Base-by-base conservation (phyloP, 768 basidiomycete species). In the Favolaschia claudopus region DNA sequence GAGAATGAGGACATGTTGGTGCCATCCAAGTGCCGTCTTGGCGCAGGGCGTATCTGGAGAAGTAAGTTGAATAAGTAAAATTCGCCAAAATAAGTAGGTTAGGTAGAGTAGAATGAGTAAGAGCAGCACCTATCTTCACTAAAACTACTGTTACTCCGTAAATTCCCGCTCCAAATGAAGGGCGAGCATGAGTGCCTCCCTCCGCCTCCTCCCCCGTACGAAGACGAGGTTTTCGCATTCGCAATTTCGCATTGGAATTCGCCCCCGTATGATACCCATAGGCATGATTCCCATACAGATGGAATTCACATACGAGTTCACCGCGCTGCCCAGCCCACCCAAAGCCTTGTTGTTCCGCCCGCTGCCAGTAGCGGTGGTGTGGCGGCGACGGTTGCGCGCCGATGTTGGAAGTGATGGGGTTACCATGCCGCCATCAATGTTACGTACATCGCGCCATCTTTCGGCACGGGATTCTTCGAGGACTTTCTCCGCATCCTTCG, bases 1-100 rank as follows among this genome's bases (percentile, higher is more conserved):
- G 32, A 93, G 73, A 54, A 93, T 91, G 72, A 92, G 62, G 85
- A 88, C 84, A 92, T 90, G 70, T 93, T 94, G 28, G 91, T 89
- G 37, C n/a, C n/a, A n/a, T n/a, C n/a, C n/a, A n/a, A n/a, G n/a
- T n/a, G n/a, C 85, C 73, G 72, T 93, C 82, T 44, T 65, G 59
- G 74, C 22, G 48, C 15, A 52, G 39, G 36, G 19, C 36, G 14
- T 44, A 28, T 8, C 44, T 34, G 15, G 82, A 24, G 73, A 72
- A 29, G 75, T 77, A 56, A 79, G 75, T 62, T 73, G 72, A 72
- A 58, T 70, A 81, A 45, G 85, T n/a, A n/a, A n/a, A n/a, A n/a
- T n/a, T n/a, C n/a, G n/a, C n/a, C n/a, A n/a, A n/a, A n/a, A n/a
- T n/a, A n/a, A n/a, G n/a, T n/a, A n/a, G n/a, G n/a, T n/a, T n/a